A percentile compares a stretch with the other conserved stretches of the same genome.
phyloP scores from a whole-genome alignment of 148 eudicot species.

The Fagopyrum homotropicum region DNA sequence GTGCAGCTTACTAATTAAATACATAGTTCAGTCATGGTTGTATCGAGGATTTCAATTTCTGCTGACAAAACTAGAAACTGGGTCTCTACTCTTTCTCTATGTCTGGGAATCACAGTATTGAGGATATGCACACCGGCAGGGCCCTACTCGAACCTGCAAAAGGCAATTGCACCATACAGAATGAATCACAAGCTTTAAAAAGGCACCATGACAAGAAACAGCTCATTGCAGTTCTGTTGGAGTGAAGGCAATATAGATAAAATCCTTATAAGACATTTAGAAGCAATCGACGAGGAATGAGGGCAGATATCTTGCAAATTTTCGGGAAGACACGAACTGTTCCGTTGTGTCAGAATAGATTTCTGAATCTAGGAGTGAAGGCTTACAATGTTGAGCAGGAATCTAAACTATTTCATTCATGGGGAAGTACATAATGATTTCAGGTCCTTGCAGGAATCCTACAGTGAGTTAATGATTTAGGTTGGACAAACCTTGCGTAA shows the following conservation, averaged over 20 bases:
- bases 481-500: constrained; percentile 61
- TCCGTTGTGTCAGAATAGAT: no score
- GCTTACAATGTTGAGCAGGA: no score
- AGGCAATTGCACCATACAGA: background rate
- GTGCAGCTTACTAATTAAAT: background rate
- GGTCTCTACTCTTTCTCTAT: background rate
- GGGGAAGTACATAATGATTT: no score
- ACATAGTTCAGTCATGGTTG: background rate
- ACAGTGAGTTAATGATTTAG: background rate
- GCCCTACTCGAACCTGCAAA: constrained; percentile 15
- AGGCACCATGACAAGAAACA: background rate
- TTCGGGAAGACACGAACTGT: background rate
- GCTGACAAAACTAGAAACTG: constrained; percentile 1
- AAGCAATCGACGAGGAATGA: no score
- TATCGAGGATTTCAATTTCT: background rate
- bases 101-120: constrained; percentile 15
- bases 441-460: no score
- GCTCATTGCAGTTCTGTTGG: background rate
- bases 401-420: no score
- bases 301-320: no score
- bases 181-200: constrained; percentile 5
- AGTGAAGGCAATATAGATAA: no score
- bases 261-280: no score
- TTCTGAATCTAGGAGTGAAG: background rate
- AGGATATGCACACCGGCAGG: constrained; percentile 13